Evolutionary conservation across 2,329 filamentous ascomycete genomes (phyloP), one percentile per base, ranked within the genome.

Genomic region (Ceratocystis diversiconidia): DNA sequence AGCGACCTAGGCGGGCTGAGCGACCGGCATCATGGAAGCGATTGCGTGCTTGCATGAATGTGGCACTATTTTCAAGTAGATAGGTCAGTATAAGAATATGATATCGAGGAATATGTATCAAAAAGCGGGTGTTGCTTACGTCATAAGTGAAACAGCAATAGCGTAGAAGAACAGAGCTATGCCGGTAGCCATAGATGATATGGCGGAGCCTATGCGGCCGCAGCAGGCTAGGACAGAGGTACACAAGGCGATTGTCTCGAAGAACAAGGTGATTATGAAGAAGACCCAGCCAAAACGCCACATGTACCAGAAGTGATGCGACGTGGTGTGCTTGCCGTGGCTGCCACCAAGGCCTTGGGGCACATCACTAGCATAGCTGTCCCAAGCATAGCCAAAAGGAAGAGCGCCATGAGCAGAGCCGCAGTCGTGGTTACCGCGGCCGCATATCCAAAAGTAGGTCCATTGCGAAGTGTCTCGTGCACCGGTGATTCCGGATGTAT

Each of bases 261-360:
- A 94, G 79, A 96, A 85, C 46, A 96, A 82, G 19, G 85, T 84
- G 70, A 97, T 86, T 66, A 97, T 79, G 78, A 89, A 89, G 76
- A 96, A 94, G 46, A 92, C 90, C 83, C 92, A 97, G 75, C 90
- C 88, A 78, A 96, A 96, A 50, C 92, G 85, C 78, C 90, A 95
- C 73, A 94, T 81, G 76, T 91, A 90, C 78, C 82, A 97, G 79
- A 86, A 95, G 69, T 77, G 76, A 25, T 69, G 73, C 68, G 79
- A 81, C 5, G 84, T 86, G 2, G 82, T 85, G 67, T 75, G 69
- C 67, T 76, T 76, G 67, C 77, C 83, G 70, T 85, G 79, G 8
- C 69, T 66, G 50, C 87, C 81, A 46, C 76, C 71, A n/a, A 85
- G 74, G 4, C 71, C 73, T 0, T 68, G 61, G 17, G 82, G 82